Conservation (phyloP, 2,329 filamentous ascomycete species). For the Ceratocystis colombiana region DNA sequence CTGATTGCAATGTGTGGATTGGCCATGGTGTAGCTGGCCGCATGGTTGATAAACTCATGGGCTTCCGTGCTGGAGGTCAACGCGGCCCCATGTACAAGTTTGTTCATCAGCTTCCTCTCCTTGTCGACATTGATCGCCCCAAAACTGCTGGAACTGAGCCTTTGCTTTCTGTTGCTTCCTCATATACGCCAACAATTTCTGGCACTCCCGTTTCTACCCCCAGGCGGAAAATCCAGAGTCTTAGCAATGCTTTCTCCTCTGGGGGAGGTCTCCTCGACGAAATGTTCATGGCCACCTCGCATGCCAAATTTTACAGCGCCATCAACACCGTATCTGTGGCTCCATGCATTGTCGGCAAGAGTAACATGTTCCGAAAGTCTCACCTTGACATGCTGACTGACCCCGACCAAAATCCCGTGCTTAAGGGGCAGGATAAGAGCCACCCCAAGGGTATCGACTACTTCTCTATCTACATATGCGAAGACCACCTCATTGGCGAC, state of each 20-base stretch:
- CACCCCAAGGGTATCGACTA: constrained; percentile 64
- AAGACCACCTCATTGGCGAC: constrained; percentile 93
- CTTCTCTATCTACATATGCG: constrained; percentile 94
- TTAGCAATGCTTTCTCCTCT: constrained; percentile 33
- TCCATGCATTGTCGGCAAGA: constrained; percentile 91
- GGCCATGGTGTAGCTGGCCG: constrained; percentile 65
- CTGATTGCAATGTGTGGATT: constrained; percentile 96
- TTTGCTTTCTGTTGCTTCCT: constrained; percentile 25
- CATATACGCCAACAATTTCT: constrained; percentile 7
- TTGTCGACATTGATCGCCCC: constrained; percentile 55
- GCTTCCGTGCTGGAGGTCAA: constrained; percentile 44
- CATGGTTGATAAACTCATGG: constrained; percentile 81
- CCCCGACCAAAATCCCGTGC: constrained; percentile 38
- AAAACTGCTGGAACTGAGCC: constrained; percentile 12
- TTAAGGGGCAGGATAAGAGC: constrained; percentile 31
- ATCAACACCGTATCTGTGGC: constrained; percentile 90
- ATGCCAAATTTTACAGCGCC: constrained; percentile 95
- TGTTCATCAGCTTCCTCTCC: constrained; percentile 84
- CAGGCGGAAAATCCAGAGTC: constrained; percentile 22
- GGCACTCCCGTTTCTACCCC: constrained; percentile 10
- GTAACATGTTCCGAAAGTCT: constrained; percentile 93
- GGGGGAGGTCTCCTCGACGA: constrained; percentile 84
- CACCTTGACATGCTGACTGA: constrained; percentile 69
- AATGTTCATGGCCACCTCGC: constrained; percentile 83
- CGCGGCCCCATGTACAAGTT: constrained; percentile 63